These are phyloP conservation scores for Hymenoscyphus scutula DNA, from an alignment of 2,329 filamentous ascomycete genomes.

Conservation along the genomic window DNA sequence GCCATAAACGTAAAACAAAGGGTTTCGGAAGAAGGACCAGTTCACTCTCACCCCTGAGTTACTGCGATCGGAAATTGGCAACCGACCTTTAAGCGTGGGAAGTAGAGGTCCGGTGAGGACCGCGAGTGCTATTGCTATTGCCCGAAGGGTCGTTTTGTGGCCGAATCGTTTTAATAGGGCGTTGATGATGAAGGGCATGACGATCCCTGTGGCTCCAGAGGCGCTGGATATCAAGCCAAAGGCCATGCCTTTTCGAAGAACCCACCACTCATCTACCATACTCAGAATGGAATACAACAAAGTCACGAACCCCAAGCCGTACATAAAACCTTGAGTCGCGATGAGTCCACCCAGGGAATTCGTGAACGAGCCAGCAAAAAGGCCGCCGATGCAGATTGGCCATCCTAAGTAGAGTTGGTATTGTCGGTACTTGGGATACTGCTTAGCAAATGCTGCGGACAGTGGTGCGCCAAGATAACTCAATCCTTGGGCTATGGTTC, in stretches of 20 bases:
- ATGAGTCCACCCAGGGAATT: constrained; percentile 54
- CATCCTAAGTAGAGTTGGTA: constrained; percentile 41
- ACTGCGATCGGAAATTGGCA: constrained; percentile 40
- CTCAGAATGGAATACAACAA: constrained; percentile 55
- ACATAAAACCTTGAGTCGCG: constrained; percentile 59
- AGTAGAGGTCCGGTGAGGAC: constrained; percentile 53
- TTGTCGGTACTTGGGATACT: constrained; percentile 36
- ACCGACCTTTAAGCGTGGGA: constrained; percentile 54
- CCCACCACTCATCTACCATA: constrained; percentile 63
- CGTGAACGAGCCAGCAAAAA: constrained; percentile 51
- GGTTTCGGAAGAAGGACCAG: constrained; percentile 42
- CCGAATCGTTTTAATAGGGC: constrained; percentile 50
- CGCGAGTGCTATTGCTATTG: constrained; percentile 52
- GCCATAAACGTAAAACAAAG: constrained; percentile 47
- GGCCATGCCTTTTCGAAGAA: constrained; percentile 55
- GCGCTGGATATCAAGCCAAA: constrained; percentile 53
- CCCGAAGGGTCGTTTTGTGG: constrained; percentile 52
- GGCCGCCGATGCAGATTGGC: constrained; percentile 40
- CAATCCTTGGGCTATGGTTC: constrained; percentile 46
- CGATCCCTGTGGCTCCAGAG: constrained; percentile 49
- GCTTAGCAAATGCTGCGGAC: constrained; percentile 36
- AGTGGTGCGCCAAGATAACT: constrained; percentile 39
- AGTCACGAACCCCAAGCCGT: constrained; percentile 55
- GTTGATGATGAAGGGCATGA: constrained; percentile 53
- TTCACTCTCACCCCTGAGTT: constrained; percentile 41